These are phyloP conservation scores for Nicotiana obtusifolia DNA, from an alignment of 257 asterid genomes.

Conservation along the genomic window DNA sequence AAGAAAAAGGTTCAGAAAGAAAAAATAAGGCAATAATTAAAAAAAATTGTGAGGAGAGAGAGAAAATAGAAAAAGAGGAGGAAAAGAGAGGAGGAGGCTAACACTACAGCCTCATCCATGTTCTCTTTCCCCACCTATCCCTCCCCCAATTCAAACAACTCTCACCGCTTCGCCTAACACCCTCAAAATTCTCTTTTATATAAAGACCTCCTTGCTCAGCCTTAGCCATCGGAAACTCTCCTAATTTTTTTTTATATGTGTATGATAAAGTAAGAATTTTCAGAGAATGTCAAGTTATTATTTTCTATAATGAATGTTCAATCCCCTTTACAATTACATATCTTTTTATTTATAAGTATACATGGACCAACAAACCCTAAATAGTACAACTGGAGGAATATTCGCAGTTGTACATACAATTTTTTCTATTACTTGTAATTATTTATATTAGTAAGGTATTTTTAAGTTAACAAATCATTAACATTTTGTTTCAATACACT, in stretches of 20 bases:
- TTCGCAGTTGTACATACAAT: no score
- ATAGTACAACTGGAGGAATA: no score
- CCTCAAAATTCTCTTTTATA: conserved; percentile 3
- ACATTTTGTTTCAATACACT: no score
- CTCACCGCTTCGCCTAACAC: background rate
- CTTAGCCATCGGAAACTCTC: background rate
- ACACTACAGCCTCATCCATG: conserved; percentile 25
- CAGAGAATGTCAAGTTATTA: no score
- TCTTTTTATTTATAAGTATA: no score
- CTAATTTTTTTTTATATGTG: background rate
- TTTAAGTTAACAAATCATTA: no score
- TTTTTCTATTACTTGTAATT: no score
- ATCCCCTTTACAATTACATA: no score
- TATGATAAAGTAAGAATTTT: no score
- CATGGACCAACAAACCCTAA: no score
- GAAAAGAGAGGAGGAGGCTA: conserved; percentile 28
- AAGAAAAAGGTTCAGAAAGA: background rate
- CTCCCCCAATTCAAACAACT: background rate
- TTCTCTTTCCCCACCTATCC: conserved; percentile 4
- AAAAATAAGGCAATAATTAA: background rate
- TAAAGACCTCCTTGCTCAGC: background rate
- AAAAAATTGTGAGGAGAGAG: conserved; percentile 5
- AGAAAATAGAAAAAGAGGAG: conserved; percentile 15
- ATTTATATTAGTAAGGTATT: no score
- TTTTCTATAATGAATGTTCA: no score